Evolutionary conservation across 169 alveolate species (phyloP).

Genomic region (Cryptosporidium tyzzeri): DNA sequence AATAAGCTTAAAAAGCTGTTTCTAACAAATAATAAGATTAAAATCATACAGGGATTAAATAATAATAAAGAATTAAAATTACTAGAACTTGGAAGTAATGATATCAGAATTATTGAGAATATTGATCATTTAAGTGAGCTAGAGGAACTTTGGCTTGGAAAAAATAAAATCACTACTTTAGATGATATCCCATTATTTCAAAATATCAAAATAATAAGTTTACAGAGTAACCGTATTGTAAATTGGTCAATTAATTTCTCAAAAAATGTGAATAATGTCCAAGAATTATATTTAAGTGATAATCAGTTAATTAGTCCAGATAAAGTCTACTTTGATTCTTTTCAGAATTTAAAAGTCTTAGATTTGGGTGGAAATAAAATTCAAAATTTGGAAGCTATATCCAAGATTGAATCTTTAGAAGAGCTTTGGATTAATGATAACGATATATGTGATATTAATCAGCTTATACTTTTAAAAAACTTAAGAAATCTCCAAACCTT

Average conservation of each 20-base stretch:
- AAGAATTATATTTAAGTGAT: constrained; percentile 85
- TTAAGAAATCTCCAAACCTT: constrained; percentile 81
- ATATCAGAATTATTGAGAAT: constrained; percentile 85
- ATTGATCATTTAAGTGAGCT: constrained; percentile 81
- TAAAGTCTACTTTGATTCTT: constrained; percentile 45
- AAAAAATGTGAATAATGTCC: constrained; percentile 76
- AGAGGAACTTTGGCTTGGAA: constrained; percentile 89
- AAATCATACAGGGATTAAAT: constrained; percentile 81
- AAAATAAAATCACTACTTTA: constrained; percentile 86
- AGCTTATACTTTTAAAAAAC: constrained; percentile 76
- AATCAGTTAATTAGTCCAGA: constrained; percentile 81
- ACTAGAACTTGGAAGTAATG: constrained; percentile 89
- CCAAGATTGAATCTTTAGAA: constrained; percentile 80
- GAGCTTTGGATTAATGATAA: constrained; percentile 88
- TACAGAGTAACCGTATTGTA: constrained; percentile 84
- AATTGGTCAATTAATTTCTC: constrained; percentile 81
- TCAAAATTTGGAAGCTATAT: constrained; percentile 74
- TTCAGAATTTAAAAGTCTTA: constrained; percentile 78
- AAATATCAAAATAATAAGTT: constrained; percentile 82
- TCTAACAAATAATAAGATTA: constrained; percentile 84
- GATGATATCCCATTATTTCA: constrained; percentile 79
- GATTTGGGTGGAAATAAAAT: constrained; percentile 86
- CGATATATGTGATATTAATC: constrained; percentile 77
- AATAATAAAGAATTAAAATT: constrained; percentile 81
- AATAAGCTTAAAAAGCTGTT: constrained; percentile 81